Evolutionary conservation across 345 rosid species (phyloP).

Genomic region (Eucalyptus grandis): DNA sequence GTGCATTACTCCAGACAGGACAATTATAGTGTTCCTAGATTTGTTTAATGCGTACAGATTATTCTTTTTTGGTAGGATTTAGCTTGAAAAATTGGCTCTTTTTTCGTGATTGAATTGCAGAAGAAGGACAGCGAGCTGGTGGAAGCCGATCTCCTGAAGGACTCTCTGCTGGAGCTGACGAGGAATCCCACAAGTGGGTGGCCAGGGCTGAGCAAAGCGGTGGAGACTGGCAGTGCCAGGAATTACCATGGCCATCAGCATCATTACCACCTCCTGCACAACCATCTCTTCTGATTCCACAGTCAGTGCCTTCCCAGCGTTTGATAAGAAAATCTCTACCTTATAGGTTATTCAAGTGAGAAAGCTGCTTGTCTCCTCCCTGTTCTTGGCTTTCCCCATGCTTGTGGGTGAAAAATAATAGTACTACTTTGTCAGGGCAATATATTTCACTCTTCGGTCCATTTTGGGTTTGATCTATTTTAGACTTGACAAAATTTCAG

Average conservation of each 20-base stretch:
- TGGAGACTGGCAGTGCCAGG: constrained; percentile 9
- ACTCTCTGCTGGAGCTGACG: constrained; percentile 67
- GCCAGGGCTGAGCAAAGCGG: constrained; percentile 31
- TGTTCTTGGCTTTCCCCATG: neutral
- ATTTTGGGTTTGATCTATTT: neutral
- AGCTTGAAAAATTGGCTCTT: neutral
- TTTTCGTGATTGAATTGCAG: constrained; percentile 6
- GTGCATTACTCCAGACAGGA: neutral
- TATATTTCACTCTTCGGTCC: neutral
- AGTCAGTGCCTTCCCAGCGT: neutral
- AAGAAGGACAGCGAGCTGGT: constrained; percentile 65
- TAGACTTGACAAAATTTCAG: neutral
- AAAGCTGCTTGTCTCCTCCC: neutral
- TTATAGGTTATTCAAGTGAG: neutral
- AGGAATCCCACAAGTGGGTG: constrained; percentile 39
- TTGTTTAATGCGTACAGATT: neutral
- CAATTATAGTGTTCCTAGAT: neutral
- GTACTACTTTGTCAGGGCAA: neutral
- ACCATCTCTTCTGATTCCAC: constrained; percentile 8
- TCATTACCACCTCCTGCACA: constrained; percentile 16
- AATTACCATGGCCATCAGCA: constrained; percentile 20
- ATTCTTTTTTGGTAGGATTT: neutral
- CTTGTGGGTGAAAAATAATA: neutral
- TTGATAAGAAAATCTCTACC: neutral
- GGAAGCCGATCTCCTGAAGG: constrained; percentile 72